Evolutionary conservation across 345 rosid species (phyloP).

Genomic region (Clarkia xantiana): DNA sequence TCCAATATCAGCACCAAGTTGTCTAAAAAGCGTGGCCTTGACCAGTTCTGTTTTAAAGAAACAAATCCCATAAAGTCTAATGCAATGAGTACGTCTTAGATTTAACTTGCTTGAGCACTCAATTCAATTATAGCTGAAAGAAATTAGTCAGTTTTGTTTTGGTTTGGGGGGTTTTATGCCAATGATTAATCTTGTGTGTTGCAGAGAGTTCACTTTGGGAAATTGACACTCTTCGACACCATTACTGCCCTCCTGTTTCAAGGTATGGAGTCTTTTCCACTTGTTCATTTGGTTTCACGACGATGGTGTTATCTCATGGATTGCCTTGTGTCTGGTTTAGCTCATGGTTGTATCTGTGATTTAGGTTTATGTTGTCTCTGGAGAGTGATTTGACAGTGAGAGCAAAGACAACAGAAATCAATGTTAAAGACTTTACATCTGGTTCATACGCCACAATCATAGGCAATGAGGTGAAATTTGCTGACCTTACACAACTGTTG

Average conservation of each 20-base stretch:
- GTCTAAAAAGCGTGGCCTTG: slow-evolving; percentile 40
- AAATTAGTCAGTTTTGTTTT: background rate
- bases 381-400: slow-evolving; percentile 84
- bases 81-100: slow-evolving; percentile 53
- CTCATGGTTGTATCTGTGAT: too few relatives aligned
- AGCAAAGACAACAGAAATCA: slow-evolving; percentile 62
- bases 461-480: slow-evolving; percentile 63
- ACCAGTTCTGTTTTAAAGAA: slow-evolving; percentile 49
- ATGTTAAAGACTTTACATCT: slow-evolving; percentile 61
- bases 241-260: slow-evolving; percentile 91
- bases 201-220: slow-evolving; percentile 95
- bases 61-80: slow-evolving; percentile 52
- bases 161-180: background rate
- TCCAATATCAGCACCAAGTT: slow-evolving; percentile 4
- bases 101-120: background rate
- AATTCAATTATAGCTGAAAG: background rate
- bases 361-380: slow-evolving; percentile 66
- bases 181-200: background rate
- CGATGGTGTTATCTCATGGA: too few relatives aligned
- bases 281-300: too few relatives aligned
- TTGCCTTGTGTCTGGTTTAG: too few relatives aligned
- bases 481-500: background rate
- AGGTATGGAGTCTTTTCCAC: slow-evolving; percentile 48
- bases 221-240: slow-evolving; percentile 69
- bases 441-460: slow-evolving; percentile 88